Base-by-base conservation (phyloP, 2,329 filamentous ascomycete species). In the Chaetothyriales sp. region DNA sequence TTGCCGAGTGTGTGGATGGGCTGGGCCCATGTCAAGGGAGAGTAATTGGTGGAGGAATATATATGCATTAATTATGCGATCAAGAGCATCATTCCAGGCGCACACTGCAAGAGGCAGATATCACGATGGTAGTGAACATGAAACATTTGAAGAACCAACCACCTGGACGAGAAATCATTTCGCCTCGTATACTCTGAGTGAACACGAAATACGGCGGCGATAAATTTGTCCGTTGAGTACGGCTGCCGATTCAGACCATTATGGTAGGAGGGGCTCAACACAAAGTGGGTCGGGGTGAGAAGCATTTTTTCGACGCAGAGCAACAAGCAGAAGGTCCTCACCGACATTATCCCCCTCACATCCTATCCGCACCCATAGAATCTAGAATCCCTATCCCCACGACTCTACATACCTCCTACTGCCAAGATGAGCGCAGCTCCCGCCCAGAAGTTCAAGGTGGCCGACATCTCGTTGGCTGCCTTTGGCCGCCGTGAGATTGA, bases 401-500 rank as follows among this genome's bases (percentile, higher is more conserved):
- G 2, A 10, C 15, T n/a, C 18, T 25, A 25, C 22, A 3, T 25
- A 10, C n/a, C 18, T 19, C 9, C 5, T n/a, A 26, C 18, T 3
- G 10, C 6, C 43, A 20, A 45, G 18, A 45, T 45, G 19, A 45
- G 22, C 43, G 43, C 43, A 45, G 18, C 43, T 20, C 22, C 43
- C 15, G 22, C 43, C 43, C 75, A 83, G 73, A 90, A 86, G 74
- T 93, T 87, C 84, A 95, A 95, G 86, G 90, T 98, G 76, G 88
- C 90, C 68, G 92, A 96, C 80, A 85, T 96, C 71, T 86, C 84
- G 70, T 83, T 96, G 69, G 90, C 92, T 68, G 92, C 92, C 73
- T 96, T 98, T 69, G 92, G 92, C 73, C 89, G 92, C 75, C 89
- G 90, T 74, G 92, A 98, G 82, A 47, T 47, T 66, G 89, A 95